A percentile compares a stretch with the other conserved stretches of the same genome.
These are phyloP conservation scores for Lipomyces sp. DNA, from an alignment of 805 yeast genomes.

Conservation along the genomic window DNA sequence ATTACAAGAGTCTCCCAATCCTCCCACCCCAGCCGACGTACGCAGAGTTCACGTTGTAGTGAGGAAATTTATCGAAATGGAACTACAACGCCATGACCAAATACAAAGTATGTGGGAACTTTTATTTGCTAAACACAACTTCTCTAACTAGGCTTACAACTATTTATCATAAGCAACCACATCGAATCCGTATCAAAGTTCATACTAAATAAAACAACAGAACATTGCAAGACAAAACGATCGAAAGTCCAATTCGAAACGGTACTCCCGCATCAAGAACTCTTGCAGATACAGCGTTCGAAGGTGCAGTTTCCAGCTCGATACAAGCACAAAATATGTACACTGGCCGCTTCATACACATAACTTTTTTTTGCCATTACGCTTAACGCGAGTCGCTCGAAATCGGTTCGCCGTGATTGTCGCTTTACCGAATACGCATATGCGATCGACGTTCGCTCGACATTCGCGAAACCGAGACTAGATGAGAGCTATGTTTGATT, in stretches of 20 bases:
- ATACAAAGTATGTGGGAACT: neutral
- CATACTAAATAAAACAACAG: neutral
- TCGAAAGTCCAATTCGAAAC: neutral
- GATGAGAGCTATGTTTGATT: constrained; percentile 2
- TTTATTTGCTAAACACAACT: neutral
- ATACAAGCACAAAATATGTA: neutral
- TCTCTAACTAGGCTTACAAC: neutral
- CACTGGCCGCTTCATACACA: neutral
- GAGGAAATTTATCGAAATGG: no score
- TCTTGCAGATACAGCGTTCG: neutral
- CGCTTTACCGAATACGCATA: neutral
- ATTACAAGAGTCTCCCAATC: no score
- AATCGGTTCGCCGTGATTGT: neutral
- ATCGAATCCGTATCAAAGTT: neutral
- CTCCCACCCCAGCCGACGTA: no score
- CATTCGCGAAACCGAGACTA: constrained; percentile 2
- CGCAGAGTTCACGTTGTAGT: no score
- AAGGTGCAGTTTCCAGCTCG: neutral
- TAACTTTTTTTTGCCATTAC: neutral
- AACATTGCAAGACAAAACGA: neutral
- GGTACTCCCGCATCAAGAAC: neutral
- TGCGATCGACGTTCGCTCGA: constrained; percentile 2
- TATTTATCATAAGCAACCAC: neutral
- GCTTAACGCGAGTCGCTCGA: neutral
- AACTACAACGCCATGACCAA: no score